Base-by-base conservation (phyloP, 164 flowering plant genomes). In the Tetracentron sinense region DNA sequence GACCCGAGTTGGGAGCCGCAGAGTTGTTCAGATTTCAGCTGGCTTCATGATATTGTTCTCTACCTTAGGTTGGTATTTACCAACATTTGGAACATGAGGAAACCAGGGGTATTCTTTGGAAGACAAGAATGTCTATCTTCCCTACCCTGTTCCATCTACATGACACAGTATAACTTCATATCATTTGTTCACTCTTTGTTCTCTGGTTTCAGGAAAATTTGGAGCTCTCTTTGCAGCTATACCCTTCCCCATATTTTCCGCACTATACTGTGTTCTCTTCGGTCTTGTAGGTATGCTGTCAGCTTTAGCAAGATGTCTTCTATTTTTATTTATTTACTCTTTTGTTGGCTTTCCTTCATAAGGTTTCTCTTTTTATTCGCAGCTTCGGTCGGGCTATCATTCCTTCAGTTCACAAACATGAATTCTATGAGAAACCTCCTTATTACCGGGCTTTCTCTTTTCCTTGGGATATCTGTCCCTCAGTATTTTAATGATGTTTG, bases 181-280 rank as follows among this genome's bases (percentile, higher is more conserved):
- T n/a, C n/a, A n/a, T 67, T 4, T 28, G n/a, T 47, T 25, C 21
- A n/a, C n/a, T n/a, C n/a, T n/a, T n/a, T n/a, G n/a, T n/a, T 51
- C 11, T 67, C 61, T 74, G 75, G n/a, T n/a, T n/a, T n/a, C 88
- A 95, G 99, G 99, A 54, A 95, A 95, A 80, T 95, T 92, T 75
- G 99, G 99, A 65, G 99, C 99, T 58, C 89, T 95, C 4, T 95
- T 95, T 74, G 99, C 99, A 56, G 88, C 99, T 7, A 95, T 95
- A 67, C 99, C 99, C 2, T 80, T 92, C 69, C 92, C 98, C 19
- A 92, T 95, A 72, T 92, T 76, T 68, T 90, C 98, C 1, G 99
- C 98, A 25, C 54, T 95, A 22, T 88, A 92, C 68, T 95, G 99
- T 72, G 71, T 95, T 55, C 88, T 95, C 44, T 92, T 92, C 33